Conservation (phyloP, 345 rosid genomes). For the Syzygium jambos region DNA sequence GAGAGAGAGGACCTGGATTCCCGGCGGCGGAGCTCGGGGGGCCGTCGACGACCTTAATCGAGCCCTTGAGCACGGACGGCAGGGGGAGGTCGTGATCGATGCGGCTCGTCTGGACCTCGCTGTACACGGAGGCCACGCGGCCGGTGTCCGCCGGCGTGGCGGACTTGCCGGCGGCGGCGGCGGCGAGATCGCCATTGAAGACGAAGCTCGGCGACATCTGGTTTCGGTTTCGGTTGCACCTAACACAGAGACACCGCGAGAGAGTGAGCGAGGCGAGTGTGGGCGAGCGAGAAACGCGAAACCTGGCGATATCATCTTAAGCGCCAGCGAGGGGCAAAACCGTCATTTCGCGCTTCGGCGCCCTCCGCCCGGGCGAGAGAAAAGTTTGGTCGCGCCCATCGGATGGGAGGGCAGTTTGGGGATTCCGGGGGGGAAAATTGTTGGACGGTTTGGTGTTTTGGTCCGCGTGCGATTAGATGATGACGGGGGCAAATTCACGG, state of each 20-base stretch:
- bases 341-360: slow-evolving; percentile 7
- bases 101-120: slow-evolving; percentile 79
- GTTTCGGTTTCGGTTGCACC: background rate
- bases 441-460: background rate
- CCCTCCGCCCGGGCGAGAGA: slow-evolving; percentile 11
- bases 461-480: background rate
- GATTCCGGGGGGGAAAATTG: rapidly evolving
- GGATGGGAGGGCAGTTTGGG: background rate
- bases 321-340: background rate
- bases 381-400: slow-evolving; percentile 3
- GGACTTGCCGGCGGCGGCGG: slow-evolving; percentile 7
- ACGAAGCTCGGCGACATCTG: slow-evolving; percentile 60
- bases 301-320: background rate
- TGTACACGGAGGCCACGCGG: slow-evolving; percentile 64
- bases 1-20: slow-evolving; percentile 48
- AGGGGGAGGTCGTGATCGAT: slow-evolving; percentile 66
- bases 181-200: slow-evolving; percentile 22
- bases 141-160: slow-evolving; percentile 25
- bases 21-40: slow-evolving; percentile 93
- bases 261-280: too few relatives aligned
- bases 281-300: background rate
- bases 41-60: slow-evolving; percentile 77
- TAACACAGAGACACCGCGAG: background rate
- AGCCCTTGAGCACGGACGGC: slow-evolving; percentile 64
- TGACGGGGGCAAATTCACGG: background rate